A percentile compares a stretch with the other conserved stretches of the same genome.
Conservation (phyloP, 2,329 filamentous ascomycete genomes). For the Exophiala bonariae region DNA sequence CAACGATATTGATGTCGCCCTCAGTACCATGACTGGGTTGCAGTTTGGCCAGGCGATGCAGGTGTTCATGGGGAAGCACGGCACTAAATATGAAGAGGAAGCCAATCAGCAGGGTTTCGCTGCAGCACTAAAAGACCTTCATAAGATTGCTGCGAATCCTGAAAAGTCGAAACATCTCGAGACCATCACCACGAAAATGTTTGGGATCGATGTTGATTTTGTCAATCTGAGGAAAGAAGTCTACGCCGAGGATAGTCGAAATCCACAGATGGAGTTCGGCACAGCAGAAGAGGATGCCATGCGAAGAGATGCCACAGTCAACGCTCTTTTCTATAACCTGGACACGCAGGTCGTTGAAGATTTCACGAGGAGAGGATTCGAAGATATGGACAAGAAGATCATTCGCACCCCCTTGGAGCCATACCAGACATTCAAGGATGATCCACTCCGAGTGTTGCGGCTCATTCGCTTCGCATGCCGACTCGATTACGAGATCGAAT, state of each 20-base stretch:
- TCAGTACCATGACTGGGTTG: constrained; percentile 51
- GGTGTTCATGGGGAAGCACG: constrained; percentile 40
- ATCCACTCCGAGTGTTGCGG: constrained; percentile 82
- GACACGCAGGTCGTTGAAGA: constrained; percentile 79
- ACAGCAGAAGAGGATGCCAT: constrained; percentile 87
- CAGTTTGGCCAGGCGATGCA: constrained; percentile 47
- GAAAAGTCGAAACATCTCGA: constrained; percentile 97
- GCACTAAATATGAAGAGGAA: constrained; percentile 46
- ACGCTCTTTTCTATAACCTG: constrained; percentile 94
- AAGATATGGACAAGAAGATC: constrained; percentile 68
- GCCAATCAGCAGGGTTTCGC: constrained; percentile 33
- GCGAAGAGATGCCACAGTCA: constrained; percentile 88
- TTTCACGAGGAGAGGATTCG: constrained; percentile 71
- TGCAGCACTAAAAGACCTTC: constrained; percentile 62
- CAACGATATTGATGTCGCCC: constrained; percentile 51
- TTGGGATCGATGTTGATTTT: constrained; percentile 87
- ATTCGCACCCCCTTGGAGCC: constrained; percentile 87
- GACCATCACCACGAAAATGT: constrained; percentile 81
- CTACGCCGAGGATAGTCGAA: constrained; percentile 84
- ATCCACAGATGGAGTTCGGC: constrained; percentile 90
- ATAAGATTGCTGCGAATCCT: constrained; percentile 88
- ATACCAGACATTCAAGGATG: constrained; percentile 89
- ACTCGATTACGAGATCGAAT: constrained; percentile 75
- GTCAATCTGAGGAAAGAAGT: constrained; percentile 93
- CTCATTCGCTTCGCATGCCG: constrained; percentile 88